Conservation (phyloP, 345 rosid species). For the Eucalyptus regnans region DNA sequence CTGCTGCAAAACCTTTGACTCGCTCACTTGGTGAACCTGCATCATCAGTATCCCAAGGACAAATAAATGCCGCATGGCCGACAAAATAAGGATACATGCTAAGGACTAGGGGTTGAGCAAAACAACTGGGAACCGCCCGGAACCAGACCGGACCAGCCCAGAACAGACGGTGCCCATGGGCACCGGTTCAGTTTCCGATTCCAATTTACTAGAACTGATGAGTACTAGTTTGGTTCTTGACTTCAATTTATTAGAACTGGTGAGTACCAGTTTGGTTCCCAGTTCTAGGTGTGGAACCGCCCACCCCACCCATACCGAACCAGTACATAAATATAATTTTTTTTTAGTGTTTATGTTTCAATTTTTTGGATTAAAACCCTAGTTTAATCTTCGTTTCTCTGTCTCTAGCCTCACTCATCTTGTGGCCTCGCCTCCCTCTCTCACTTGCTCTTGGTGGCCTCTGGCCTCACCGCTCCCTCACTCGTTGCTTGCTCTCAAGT, state of each 20-base stretch:
- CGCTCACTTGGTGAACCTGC: conserved; percentile 80
- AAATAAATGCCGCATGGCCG: neutral
- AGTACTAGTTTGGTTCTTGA: neutral
- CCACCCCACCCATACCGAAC: neutral
- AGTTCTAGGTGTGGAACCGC: neutral
- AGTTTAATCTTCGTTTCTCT: neutral
- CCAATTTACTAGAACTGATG: neutral
- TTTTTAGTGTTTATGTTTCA: neutral
- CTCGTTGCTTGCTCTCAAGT: neutral
- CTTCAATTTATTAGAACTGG: neutral
- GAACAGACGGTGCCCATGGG: neutral
- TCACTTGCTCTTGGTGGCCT: neutral
- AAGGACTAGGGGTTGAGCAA: neutral
- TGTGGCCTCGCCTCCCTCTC: neutral
- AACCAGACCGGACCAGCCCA: neutral
- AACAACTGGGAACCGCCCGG: neutral
- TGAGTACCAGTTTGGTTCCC: neutral
- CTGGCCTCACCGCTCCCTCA: neutral
- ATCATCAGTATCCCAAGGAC: neutral
- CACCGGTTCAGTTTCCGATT: rapidly evolving
- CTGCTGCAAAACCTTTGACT: conserved; percentile 68
- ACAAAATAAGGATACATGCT: neutral
- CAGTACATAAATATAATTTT: too few relatives aligned
- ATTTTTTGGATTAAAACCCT: neutral
- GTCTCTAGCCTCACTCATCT: neutral